Evolutionary conservation across 2,329 filamentous ascomycete genomes (phyloP).

Genomic region (Pseudocercospora macadamiae): DNA sequence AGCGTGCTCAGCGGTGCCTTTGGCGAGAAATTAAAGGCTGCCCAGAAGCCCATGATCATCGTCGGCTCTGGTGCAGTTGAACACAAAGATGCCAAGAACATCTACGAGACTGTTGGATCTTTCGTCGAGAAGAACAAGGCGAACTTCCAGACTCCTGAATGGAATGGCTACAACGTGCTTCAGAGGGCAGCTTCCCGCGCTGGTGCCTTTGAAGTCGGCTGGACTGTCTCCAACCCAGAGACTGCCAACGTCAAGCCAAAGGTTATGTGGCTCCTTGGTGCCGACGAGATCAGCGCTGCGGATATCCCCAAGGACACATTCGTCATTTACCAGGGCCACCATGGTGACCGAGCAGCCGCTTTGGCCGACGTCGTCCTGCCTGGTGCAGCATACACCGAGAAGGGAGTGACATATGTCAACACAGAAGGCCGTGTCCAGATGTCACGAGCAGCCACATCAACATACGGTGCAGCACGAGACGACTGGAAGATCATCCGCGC

Average conservation of each 20-base stretch:
- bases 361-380: slow-evolving; percentile 93
- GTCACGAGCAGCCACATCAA: slow-evolving; percentile 83
- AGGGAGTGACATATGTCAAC: slow-evolving; percentile 94
- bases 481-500: slow-evolving; percentile 99
- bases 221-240: slow-evolving; percentile 78
- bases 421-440: slow-evolving; percentile 96
- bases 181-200: slow-evolving; percentile 90
- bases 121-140: slow-evolving; percentile 93
- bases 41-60: slow-evolving; percentile 95
- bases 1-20: slow-evolving; percentile 81
- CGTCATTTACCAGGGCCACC: slow-evolving; percentile 96
- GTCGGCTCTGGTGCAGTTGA: slow-evolving; percentile 91
- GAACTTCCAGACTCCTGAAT: slow-evolving; percentile 85
- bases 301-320: slow-evolving; percentile 96
- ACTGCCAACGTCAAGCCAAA: slow-evolving; percentile 87
- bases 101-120: slow-evolving; percentile 85
- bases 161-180: slow-evolving; percentile 97
- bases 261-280: slow-evolving; percentile 94
- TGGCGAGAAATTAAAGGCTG: slow-evolving; percentile 85
- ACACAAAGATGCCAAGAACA: slow-evolving; percentile 85
- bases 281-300: slow-evolving; percentile 81
- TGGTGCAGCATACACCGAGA: slow-evolving; percentile 95
- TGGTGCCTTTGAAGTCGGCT: slow-evolving; percentile 94
- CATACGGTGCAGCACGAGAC: slow-evolving; percentile 86
- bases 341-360: slow-evolving; percentile 90